Evolutionary conservation across 257 asterid species (phyloP), one percentile per base, ranked within the genome.

Genomic region (Solanum corneliomulleri): DNA sequence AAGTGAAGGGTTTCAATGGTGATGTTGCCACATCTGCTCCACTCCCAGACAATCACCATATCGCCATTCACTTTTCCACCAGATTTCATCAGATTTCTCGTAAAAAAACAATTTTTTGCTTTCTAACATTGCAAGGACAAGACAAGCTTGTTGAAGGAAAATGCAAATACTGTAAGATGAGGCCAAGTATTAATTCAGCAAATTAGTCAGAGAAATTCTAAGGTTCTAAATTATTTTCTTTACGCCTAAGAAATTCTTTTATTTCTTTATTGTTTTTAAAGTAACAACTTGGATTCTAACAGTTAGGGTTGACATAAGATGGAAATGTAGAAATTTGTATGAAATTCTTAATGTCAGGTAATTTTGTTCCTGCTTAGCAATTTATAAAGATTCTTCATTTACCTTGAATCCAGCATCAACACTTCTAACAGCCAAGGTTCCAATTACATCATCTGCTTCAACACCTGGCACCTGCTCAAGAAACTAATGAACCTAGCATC

Each of bases 381-480:
- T 47, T 80, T 27, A 16, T 9, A 80, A 80, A 80, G 68, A 80
- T 18, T 80, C 68, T 29, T 80, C 68, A 80, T 35, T 72, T 86
- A 94, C 99, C 99, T 97, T 97, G 92, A 89, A 97, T 47, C 99
- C 98, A 47, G 91, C 94, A 90, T 93, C 89, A 62, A 97, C 98
- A 45, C 99, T 97, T 93, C 92, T 97, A 87, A 91, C 88, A 75
- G 99, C 95, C 92, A 97, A 92, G 87, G 99, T 97, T 89, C 99
- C 99, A 88, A 97, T 97, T 37, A 97, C 99, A 89, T 97, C 99
- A 94, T 97, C 99, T 75, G 99, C 99, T 92, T 97, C 99, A 84
- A 97, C 99, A 52, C 99, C 99, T 58, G 99, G 99, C 84, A 97
- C 99, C 99, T 97, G 94, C 88, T 86, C 76, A 87, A 80, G 88